phyloP scores from a whole-genome alignment of 192 early-diverging fungal species.

The Coemansia umbellata region DNA sequence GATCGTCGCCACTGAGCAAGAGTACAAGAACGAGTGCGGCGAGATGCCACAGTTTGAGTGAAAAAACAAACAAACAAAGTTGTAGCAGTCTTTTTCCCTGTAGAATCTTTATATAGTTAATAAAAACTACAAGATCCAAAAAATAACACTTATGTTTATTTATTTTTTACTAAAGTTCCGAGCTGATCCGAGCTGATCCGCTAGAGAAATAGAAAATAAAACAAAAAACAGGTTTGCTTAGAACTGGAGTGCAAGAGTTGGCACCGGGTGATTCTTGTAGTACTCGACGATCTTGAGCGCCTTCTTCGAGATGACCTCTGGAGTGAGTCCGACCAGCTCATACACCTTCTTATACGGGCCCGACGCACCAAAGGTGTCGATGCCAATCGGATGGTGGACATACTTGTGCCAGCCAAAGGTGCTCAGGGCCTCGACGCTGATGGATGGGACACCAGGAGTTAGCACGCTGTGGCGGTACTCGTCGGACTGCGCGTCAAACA shows the following conservation, averaged over 20 bases:
- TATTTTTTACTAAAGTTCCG: too few relatives aligned
- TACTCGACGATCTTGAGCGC: conserved; percentile 74
- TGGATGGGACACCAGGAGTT: conserved; percentile 70
- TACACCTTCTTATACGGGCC: conserved; percentile 82
- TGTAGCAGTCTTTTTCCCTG: too few relatives aligned
- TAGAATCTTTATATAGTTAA: too few relatives aligned
- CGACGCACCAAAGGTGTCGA: conserved; percentile 85
- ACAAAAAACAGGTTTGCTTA: conserved; percentile 3
- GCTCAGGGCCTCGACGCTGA: conserved; percentile 82
- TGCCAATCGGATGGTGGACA: conserved; percentile 82
- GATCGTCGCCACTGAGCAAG: conserved; percentile 9
- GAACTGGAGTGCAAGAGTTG: conserved; percentile 39
- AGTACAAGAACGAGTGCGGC: conserved; percentile 19
- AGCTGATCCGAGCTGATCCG: background rate
- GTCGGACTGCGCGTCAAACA: conserved; percentile 81
- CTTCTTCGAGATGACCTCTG: conserved; percentile 68
- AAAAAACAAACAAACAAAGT: background rate
- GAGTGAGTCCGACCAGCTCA: conserved; percentile 80
- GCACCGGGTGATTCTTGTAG: conserved; percentile 57
- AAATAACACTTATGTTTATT: too few relatives aligned
- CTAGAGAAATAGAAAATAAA: background rate
- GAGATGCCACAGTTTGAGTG: background rate
- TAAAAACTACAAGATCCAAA: background rate
- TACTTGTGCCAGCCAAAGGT: conserved; percentile 93
- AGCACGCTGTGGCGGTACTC: conserved; percentile 83